Evolutionary conservation across 2,329 filamentous ascomycete species (phyloP).

Genomic region (Aureobasidium sp.): DNA sequence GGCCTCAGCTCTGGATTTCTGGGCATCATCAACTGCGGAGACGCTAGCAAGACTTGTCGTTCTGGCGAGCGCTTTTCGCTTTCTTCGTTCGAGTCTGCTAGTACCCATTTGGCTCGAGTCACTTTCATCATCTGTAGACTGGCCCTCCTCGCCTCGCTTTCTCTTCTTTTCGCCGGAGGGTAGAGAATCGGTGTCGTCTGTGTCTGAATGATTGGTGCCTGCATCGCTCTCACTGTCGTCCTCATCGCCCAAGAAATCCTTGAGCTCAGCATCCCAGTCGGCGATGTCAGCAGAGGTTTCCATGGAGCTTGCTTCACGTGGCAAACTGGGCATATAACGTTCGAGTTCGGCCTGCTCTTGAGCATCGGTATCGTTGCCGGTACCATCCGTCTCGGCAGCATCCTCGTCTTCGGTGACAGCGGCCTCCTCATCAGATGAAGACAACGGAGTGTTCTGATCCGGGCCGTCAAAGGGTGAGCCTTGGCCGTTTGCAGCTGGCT

Average conservation of each 20-base stretch:
- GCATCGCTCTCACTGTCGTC: slow-evolving; percentile 35
- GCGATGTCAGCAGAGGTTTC: slow-evolving; percentile 33
- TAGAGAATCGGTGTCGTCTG: slow-evolving; percentile 18
- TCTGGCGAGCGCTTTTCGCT: slow-evolving; percentile 38
- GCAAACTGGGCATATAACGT: slow-evolving; percentile 40
- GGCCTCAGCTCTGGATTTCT: slow-evolving; percentile 22
- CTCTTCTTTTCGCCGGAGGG: slow-evolving; percentile 22
- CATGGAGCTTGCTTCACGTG: slow-evolving; percentile 22
- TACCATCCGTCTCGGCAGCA: slow-evolving; percentile 16
- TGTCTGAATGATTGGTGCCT: slow-evolving; percentile 24
- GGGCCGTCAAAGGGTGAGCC: slow-evolving; percentile 27
- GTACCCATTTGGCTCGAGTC: slow-evolving; percentile 25
- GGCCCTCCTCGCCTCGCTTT: slow-evolving; percentile 27
- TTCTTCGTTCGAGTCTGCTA: slow-evolving; percentile 38
- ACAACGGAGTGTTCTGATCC: slow-evolving; percentile 30
- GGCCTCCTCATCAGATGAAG: slow-evolving; percentile 38
- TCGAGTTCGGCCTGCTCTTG: slow-evolving; percentile 28
- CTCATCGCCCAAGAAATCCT: slow-evolving; percentile 58
- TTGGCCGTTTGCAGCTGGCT: slow-evolving; percentile 50
- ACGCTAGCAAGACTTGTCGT: slow-evolving; percentile 40
- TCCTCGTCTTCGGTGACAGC: slow-evolving; percentile 31
- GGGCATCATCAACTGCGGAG: slow-evolving; percentile 25
- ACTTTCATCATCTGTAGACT: slow-evolving; percentile 29
- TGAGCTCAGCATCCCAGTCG: slow-evolving; percentile 59
- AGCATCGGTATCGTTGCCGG: slow-evolving; percentile 17